These are phyloP conservation scores for Aleurites moluccanus DNA, from an alignment of 441 rosid genomes.

Conservation along the genomic window DNA sequence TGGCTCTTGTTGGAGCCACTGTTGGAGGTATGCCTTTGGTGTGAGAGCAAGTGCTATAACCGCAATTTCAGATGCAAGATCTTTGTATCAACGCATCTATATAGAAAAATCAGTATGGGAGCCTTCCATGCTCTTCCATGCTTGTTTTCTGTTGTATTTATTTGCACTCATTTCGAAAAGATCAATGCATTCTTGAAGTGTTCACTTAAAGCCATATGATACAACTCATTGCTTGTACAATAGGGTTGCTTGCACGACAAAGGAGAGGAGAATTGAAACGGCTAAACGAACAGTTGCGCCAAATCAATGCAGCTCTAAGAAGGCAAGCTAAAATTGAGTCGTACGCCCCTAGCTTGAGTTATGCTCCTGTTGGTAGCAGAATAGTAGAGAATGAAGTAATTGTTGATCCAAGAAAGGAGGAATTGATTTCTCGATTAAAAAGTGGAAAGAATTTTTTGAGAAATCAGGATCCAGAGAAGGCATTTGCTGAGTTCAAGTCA, in stretches of 20 bases:
- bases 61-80: background rate
- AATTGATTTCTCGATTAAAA: constrained; percentile 67
- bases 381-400: constrained; percentile 68
- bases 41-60: background rate
- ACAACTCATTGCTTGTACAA: constrained; percentile 13
- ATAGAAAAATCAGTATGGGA: background rate
- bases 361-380: constrained; percentile 83
- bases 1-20: constrained; percentile 91
- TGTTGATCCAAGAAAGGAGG: constrained; percentile 78
- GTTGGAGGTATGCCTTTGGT: constrained; percentile 72
- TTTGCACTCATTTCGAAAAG: background rate
- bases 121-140: background rate
- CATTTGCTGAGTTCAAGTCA: constrained; percentile 68
- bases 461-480: constrained; percentile 80
- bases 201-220: background rate
- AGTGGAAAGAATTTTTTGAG: constrained; percentile 82
- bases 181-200: background rate
- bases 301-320: constrained; percentile 87
- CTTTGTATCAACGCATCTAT: background rate
- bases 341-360: constrained; percentile 90
- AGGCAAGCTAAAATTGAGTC: constrained; percentile 96
- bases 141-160: background rate
- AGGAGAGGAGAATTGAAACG: constrained; percentile 80
- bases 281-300: constrained; percentile 90
- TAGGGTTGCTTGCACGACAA: constrained; percentile 91